phyloP scores from a whole-genome alignment of 177 flowering plant species.

The Vitis hybrid region DNA sequence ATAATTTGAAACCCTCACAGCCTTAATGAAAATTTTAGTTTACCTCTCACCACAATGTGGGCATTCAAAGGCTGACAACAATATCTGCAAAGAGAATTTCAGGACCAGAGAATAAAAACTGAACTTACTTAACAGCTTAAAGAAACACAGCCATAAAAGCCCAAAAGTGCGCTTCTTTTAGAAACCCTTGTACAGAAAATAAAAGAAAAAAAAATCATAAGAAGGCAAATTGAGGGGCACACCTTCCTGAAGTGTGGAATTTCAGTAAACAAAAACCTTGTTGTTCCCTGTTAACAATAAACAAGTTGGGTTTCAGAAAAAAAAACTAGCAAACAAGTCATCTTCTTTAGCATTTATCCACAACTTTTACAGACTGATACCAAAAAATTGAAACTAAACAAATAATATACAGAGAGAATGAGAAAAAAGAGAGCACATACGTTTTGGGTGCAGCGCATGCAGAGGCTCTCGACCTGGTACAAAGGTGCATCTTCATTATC shows the following conservation, averaged over 20 bases:
- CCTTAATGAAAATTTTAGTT: not conserved
- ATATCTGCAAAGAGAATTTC: conserved; percentile 44
- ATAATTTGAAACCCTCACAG: not conserved
- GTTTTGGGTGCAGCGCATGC: conserved; percentile 89
- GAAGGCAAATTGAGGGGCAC: not conserved
- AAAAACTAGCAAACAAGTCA: not conserved
- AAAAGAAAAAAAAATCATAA: not conserved
- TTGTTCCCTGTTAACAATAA: conserved; percentile 62
- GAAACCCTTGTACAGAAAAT: not conserved
- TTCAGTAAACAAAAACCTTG: conserved; percentile 69
- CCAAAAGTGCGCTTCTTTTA: not conserved
- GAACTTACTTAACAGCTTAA: too few species aligned
- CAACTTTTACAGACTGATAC: not conserved
- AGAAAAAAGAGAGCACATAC: conserved; percentile 29
- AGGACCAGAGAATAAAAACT: not conserved
- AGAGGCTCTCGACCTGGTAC: conserved; percentile 83
- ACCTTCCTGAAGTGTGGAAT: conserved; percentile 96
- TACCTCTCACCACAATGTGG: conserved; percentile 94
- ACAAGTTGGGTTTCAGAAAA: not conserved
- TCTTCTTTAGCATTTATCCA: not conserved
- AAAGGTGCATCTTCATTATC: conserved; percentile 56
- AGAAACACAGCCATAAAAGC: not conserved
- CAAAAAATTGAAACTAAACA: not conserved
- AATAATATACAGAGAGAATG: not conserved
- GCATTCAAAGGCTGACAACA: conserved; percentile 94